These are phyloP conservation scores for Quambalaria eucalypti DNA, from an alignment of 1,284 basidiomycete species.

Conservation along the genomic window DNA sequence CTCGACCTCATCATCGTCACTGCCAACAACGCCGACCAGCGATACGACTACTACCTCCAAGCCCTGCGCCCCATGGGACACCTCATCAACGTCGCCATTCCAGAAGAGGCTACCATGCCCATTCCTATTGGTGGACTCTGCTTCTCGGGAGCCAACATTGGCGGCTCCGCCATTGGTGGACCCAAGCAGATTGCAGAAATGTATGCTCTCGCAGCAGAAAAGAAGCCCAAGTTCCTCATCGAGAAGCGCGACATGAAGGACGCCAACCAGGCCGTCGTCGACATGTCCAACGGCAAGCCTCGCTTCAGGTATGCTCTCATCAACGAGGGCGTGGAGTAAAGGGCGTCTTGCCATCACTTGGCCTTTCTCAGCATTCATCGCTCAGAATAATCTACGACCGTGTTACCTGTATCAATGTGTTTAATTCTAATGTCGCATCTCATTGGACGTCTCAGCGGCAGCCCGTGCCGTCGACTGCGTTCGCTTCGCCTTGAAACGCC, in stretches of 20 bases:
- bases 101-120: conserved; percentile 38
- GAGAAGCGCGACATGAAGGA: conserved; percentile 30
- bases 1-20: conserved; percentile 51
- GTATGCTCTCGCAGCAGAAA: conserved; percentile 27
- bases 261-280: conserved; percentile 25
- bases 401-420: too few relatives aligned
- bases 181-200: conserved; percentile 45
- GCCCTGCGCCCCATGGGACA: conserved; percentile 48
- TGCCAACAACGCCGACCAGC: conserved; percentile 48
- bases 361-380: too few relatives aligned
- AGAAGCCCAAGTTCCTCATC: conserved; percentile 29
- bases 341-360: too few relatives aligned
- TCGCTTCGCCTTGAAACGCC: too few relatives aligned
- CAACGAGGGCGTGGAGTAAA: too few relatives aligned
- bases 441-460: too few relatives aligned
- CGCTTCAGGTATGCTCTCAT: conserved; percentile 51
- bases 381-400: too few relatives aligned
- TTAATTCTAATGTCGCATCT: too few relatives aligned
- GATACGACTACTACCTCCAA: conserved; percentile 45
- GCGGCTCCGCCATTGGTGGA: conserved; percentile 37
- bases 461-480: too few relatives aligned
- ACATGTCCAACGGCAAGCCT: conserved; percentile 33
- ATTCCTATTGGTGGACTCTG: conserved; percentile 27
- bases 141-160: conserved; percentile 24
- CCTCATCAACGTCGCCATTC: conserved; percentile 49